These are phyloP conservation scores for Solanum lycopersicoides DNA, from an alignment of 257 asterid species.

Conservation along the genomic window DNA sequence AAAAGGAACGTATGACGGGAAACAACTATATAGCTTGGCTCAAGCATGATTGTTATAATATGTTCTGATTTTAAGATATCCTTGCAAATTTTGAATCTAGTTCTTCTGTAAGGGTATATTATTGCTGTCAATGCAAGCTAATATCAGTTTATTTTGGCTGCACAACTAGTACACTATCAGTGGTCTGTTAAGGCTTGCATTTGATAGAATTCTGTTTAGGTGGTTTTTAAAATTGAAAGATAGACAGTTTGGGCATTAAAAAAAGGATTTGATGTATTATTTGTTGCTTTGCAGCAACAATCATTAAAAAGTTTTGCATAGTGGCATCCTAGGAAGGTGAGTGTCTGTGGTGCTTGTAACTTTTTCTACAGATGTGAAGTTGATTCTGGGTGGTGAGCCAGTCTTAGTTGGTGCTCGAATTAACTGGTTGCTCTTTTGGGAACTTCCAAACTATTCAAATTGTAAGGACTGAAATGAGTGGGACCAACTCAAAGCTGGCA, in stretches of 20 bases:
- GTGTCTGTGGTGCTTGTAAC: background rate
- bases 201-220: background rate
- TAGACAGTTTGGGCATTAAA: background rate
- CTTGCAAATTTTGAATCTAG: background rate
- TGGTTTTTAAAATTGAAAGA: background rate
- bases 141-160: background rate
- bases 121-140: background rate
- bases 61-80: background rate
- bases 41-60: background rate
- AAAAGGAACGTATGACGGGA: background rate
- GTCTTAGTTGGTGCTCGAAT: background rate
- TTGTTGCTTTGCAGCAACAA: background rate
- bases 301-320: background rate
- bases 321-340: background rate
- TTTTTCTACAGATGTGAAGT: background rate
- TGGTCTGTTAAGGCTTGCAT: background rate
- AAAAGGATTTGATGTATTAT: background rate
- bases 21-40: background rate
- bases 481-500: background rate
- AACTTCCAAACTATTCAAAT: background rate
- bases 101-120: background rate
- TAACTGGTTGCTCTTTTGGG: background rate
- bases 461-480: background rate
- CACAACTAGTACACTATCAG: background rate
- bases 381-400: background rate